Conservation (phyloP, 2,329 filamentous ascomycete species). For the Alternaria rosae region DNA sequence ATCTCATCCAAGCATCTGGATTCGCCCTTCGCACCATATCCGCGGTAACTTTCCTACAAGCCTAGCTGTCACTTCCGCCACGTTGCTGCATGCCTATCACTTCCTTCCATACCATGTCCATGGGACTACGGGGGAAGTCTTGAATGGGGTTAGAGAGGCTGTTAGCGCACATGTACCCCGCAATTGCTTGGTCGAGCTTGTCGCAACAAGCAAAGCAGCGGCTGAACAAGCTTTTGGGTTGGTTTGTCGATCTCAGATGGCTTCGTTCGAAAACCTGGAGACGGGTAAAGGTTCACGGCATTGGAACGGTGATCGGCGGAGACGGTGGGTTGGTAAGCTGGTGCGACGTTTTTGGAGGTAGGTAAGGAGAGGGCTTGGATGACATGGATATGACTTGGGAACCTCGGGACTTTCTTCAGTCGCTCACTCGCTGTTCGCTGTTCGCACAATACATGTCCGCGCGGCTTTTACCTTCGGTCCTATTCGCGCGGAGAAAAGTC, state of each 20-base stretch:
- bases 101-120: not conserved
- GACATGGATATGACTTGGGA: no score
- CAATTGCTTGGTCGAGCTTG: conserved; percentile 1
- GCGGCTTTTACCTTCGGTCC: not conserved
- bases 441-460: not conserved
- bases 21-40: not conserved
- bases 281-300: not conserved
- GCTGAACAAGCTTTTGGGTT: not conserved
- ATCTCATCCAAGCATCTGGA: not conserved
- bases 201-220: not conserved
- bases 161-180: not conserved
- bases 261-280: not conserved
- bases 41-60: not conserved
- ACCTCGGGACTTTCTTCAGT: not conserved
- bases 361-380: not conserved
- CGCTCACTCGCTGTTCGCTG: not conserved
- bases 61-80: not conserved
- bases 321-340: not conserved
- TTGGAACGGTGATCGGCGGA: not conserved
- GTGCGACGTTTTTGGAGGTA: not conserved
- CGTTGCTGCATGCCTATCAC: not conserved
- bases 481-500: not conserved
- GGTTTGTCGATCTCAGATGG: not conserved
- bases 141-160: not conserved
- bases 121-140: not conserved